Conservation (phyloP, 495 filamentous ascomycete genomes). For the Neurospora sp. region DNA sequence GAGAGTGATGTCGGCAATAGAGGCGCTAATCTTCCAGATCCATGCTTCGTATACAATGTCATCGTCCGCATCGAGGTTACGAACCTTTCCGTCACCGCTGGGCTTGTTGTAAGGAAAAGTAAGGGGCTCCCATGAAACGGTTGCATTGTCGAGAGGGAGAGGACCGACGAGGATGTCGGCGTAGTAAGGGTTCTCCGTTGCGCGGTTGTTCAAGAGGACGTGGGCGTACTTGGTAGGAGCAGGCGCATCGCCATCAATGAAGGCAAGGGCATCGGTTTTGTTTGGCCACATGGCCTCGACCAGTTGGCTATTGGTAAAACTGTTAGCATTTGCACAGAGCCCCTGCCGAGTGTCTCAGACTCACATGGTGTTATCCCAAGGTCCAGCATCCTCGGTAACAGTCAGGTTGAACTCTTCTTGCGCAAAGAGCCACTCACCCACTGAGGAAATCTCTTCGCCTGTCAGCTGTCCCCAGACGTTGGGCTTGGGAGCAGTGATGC, state of each 20-base stretch:
- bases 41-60: slow-evolving; percentile 16
- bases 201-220: slow-evolving; percentile 30
- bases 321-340: background rate
- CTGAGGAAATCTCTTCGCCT: slow-evolving; percentile 20
- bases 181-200: slow-evolving; percentile 32
- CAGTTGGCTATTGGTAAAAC: slow-evolving; percentile 9
- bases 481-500: slow-evolving; percentile 22
- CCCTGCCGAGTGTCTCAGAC: background rate
- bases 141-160: slow-evolving; percentile 32
- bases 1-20: slow-evolving; percentile 17
- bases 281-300: slow-evolving; percentile 43
- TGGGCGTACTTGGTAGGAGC: slow-evolving; percentile 38
- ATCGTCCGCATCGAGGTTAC: slow-evolving; percentile 30
- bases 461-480: slow-evolving; percentile 27
- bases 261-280: slow-evolving; percentile 40
- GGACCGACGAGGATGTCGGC: slow-evolving; percentile 39
- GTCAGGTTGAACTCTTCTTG: slow-evolving; percentile 29
- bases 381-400: slow-evolving; percentile 14
- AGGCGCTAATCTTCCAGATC: slow-evolving; percentile 19
- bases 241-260: slow-evolving; percentile 27
- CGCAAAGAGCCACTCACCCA: slow-evolving; percentile 26
- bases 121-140: slow-evolving; percentile 27
- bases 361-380: slow-evolving; percentile 27
- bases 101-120: slow-evolving; percentile 34
- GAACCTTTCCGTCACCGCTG: slow-evolving; percentile 22